These are phyloP conservation scores for Solanum peruvianum DNA, from an alignment of 257 asterid species.

Conservation along the genomic window DNA sequence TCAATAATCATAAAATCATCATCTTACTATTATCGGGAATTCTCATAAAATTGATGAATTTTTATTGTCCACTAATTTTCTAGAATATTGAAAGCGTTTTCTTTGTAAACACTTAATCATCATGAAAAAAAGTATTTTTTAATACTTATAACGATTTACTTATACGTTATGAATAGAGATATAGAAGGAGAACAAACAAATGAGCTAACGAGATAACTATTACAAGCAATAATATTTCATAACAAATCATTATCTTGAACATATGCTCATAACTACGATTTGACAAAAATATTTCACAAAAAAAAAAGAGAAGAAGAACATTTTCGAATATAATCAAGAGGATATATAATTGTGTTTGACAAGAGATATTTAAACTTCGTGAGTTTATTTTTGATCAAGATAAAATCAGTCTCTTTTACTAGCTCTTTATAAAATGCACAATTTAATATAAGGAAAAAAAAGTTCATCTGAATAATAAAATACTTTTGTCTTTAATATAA, in stretches of 20 bases:
- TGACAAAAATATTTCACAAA: background rate
- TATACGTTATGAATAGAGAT: background rate
- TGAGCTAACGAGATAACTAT: background rate
- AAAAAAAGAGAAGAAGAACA: no score
- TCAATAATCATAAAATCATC: background rate
- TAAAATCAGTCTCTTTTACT: background rate
- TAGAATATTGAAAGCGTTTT: background rate
- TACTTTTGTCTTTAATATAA: no score
- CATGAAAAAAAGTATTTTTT: no score
- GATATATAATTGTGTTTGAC: background rate
- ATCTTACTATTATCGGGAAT: background rate
- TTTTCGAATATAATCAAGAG: no score
- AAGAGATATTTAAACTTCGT: background rate
- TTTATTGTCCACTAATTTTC: background rate
- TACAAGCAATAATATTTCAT: background rate
- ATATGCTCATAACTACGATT: background rate
- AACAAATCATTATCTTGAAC: background rate
- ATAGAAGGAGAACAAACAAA: background rate
- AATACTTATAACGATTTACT: background rate
- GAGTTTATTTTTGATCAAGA: no score
- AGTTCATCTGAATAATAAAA: no score
- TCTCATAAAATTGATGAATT: background rate
- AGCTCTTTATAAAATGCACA: background rate
- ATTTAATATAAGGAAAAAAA: background rate
- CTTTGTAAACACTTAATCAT: no score